phyloP scores from a whole-genome alignment of 2,329 filamentous ascomycete species.

The Pseudopyricularia javanii region DNA sequence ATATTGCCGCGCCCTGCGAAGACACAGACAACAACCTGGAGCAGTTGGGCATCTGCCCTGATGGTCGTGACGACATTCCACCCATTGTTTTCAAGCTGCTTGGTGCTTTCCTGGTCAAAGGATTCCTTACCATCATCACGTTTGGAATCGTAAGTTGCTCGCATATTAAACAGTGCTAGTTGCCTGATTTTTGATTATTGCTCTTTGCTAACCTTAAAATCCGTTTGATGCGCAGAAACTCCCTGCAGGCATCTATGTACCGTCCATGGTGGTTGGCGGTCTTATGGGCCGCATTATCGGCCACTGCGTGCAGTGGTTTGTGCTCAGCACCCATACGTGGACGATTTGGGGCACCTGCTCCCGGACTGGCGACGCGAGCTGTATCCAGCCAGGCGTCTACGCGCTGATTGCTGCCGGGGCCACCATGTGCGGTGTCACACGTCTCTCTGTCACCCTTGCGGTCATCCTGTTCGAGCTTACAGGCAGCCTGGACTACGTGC shows the following conservation, averaged over 20 bases:
- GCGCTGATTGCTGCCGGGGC: conserved; percentile 88
- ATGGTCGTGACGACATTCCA: conserved; percentile 62
- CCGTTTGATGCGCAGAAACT: conserved; percentile 48
- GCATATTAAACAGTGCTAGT: too few relatives aligned
- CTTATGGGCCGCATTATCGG: conserved; percentile 81
- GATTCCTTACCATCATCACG: conserved; percentile 74
- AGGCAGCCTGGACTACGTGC: conserved; percentile 84
- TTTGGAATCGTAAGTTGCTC: conserved; percentile 62
- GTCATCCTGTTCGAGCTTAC: conserved; percentile 96
- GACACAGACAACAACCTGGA: conserved; percentile 50
- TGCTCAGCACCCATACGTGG: conserved; percentile 59
- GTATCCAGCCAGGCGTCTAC: conserved; percentile 94
- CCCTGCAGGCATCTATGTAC: conserved; percentile 92
- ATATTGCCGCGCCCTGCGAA: conserved; percentile 80
- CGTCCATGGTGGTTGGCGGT: conserved; percentile 96
- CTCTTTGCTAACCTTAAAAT: not conserved
- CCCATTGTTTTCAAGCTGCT: conserved; percentile 59
- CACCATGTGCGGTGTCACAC: conserved; percentile 95
- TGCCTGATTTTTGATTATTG: too few relatives aligned
- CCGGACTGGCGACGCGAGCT: conserved; percentile 58
- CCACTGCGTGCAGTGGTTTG: conserved; percentile 71
- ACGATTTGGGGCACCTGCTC: conserved; percentile 66
- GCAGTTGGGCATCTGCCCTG: conserved; percentile 66
- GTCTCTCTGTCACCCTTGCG: conserved; percentile 82
- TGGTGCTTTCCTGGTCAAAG: conserved; percentile 79